Evolutionary conservation across 2,329 filamentous ascomycete species (phyloP).

Genomic region (Colletotrichum tropicicola): DNA sequence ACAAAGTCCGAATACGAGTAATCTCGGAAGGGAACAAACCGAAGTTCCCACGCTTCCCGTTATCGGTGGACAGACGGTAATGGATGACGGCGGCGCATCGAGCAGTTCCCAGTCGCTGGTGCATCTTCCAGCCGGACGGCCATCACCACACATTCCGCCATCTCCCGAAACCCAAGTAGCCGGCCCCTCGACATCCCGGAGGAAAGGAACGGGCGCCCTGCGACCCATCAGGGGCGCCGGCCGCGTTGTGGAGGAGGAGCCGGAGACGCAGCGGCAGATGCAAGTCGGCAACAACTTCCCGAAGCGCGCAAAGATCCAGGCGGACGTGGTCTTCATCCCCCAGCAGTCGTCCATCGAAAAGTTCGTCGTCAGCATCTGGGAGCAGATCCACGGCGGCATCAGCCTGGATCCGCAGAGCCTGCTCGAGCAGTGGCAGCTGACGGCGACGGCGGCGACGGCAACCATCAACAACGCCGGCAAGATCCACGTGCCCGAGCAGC

Average conservation of each 20-base stretch:
- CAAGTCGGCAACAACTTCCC: conserved; percentile 32
- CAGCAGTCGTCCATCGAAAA: conserved; percentile 37
- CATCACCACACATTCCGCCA: not conserved
- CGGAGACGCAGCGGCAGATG: conserved; percentile 29
- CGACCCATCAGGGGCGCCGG: conserved; percentile 12
- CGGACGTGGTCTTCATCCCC: conserved; percentile 20
- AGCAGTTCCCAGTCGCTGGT: conserved; percentile 13
- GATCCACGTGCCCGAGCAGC: conserved; percentile 24
- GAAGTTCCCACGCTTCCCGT: not conserved
- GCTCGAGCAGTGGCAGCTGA: conserved; percentile 37
- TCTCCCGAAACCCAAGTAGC: not conserved
- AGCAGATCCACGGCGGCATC: conserved; percentile 42
- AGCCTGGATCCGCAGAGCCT: conserved; percentile 39
- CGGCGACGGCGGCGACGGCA: conserved; percentile 30
- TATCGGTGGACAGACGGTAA: not conserved
- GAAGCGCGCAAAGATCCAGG: conserved; percentile 30
- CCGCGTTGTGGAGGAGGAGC: conserved; percentile 20
- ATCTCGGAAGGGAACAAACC: conserved; percentile 1
- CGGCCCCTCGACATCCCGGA: not conserved
- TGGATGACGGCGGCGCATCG: not conserved
- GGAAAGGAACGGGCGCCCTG: conserved; percentile 22
- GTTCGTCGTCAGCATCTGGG: conserved; percentile 43
- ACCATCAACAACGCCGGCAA: conserved; percentile 30
- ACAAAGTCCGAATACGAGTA: conserved; percentile 11
- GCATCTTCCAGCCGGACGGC: conserved; percentile 1